phyloP scores from a whole-genome alignment of 306 rosid genomes.

The Gleditsia sinensis region DNA sequence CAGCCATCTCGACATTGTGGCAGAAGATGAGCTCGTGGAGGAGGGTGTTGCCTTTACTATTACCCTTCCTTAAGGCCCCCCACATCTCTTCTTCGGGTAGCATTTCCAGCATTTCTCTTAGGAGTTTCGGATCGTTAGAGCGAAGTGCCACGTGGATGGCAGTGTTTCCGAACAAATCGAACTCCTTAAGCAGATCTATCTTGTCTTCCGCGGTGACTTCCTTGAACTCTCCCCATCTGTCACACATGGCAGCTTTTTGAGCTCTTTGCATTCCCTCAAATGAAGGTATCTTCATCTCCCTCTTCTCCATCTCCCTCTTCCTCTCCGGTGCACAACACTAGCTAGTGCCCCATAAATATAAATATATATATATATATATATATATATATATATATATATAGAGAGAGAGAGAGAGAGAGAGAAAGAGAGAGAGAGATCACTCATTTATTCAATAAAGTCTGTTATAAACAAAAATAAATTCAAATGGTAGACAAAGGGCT shows the following conservation, averaged over 20 bases:
- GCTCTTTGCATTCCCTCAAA: neutral
- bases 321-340: neutral
- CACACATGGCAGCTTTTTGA: neutral
- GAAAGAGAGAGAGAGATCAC: too few relatives aligned
- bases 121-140: neutral
- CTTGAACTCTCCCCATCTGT: neutral
- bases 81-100: neutral
- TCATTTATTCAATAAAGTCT: too few relatives aligned
- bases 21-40: neutral
- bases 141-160: neutral
- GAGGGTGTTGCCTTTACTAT: neutral
- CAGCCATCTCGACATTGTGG: neutral
- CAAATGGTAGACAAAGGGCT: too few relatives aligned
- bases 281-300: neutral
- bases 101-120: neutral
- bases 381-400: too few relatives aligned
- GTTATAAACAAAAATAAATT: too few relatives aligned
- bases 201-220: neutral
- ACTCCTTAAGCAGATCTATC: neutral
- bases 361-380: too few relatives aligned
- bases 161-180: neutral
- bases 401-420: too few relatives aligned
- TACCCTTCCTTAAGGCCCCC: neutral
- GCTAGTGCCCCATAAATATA: neutral
- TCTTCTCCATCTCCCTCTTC: neutral